A percentile compares a stretch with the other conserved stretches of the same genome.
Evolutionary conservation across 129 eudicot species (phyloP).

Genomic region (Centaurea solstitialis): DNA sequence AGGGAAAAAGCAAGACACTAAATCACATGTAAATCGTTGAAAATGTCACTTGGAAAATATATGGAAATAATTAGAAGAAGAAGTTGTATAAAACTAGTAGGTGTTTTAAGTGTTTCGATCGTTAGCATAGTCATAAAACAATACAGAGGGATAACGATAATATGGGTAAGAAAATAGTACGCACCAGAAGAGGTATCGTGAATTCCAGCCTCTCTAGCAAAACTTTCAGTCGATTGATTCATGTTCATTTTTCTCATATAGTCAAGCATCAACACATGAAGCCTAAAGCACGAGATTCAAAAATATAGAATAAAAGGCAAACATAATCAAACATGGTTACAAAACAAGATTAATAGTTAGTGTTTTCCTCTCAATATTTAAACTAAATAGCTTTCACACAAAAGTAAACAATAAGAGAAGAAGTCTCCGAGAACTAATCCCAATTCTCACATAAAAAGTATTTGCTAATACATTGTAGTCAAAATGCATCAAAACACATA

Average conservation of each 20-base stretch:
- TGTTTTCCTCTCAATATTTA: not conserved
- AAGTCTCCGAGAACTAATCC: not conserved
- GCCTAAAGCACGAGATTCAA: not conserved
- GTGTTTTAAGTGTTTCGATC: not conserved
- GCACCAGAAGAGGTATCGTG: not conserved
- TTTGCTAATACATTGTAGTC: not conserved
- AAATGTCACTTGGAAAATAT: not conserved
- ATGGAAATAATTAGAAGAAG: not conserved
- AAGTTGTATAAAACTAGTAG: not conserved
- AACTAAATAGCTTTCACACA: not conserved
- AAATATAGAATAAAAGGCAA: not conserved
- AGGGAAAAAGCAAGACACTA: not conserved
- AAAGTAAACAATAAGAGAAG: too few relatives aligned
- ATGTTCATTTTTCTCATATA: not conserved
- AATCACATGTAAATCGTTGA: not conserved
- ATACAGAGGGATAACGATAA: not conserved
- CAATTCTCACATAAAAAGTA: not conserved
- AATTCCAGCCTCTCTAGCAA: constrained; percentile 12
- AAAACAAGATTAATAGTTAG: not conserved
- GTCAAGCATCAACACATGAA: constrained; percentile 7
- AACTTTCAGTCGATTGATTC: constrained; percentile 4
- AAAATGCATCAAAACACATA: not conserved
- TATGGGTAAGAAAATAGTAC: not conserved
- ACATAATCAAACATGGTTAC: not conserved
- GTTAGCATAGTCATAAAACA: not conserved